Evolutionary conservation across 768 basidiomycete genomes (phyloP).

Genomic region (Podaxis mareebaensis): DNA sequence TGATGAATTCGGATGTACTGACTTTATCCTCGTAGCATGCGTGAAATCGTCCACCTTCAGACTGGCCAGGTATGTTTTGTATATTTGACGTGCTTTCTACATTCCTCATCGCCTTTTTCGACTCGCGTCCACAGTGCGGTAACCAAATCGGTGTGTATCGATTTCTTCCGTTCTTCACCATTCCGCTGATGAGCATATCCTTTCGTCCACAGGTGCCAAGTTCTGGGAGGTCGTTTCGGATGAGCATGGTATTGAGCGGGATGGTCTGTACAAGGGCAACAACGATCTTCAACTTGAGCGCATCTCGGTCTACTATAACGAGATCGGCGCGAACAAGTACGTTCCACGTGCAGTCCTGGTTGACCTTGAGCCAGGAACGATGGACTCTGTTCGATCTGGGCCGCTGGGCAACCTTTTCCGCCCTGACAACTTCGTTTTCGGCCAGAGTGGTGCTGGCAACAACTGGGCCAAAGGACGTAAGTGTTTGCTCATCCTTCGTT

Average conservation of each 20-base stretch:
- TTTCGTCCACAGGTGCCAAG: conserved; percentile 67
- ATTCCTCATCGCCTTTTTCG: conserved; percentile 3
- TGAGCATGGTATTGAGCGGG: conserved; percentile 94
- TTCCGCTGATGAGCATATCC: conserved; percentile 15
- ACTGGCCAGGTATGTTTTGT: conserved; percentile 87
- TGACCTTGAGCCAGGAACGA: conserved; percentile 97
- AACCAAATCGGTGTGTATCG: conserved; percentile 91
- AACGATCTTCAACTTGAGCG: conserved; percentile 96
- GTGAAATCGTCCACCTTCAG: conserved; percentile 99
- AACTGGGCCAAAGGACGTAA: conserved; percentile 99
- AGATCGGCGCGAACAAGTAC: conserved; percentile 93
- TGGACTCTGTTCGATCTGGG: conserved; percentile 90
- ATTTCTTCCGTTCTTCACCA: conserved; percentile 21
- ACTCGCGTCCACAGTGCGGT: conserved; percentile 66
- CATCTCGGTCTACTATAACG: conserved; percentile 98
- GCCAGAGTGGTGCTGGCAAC: conserved; percentile 98
- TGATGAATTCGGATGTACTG: conserved; percentile 25
- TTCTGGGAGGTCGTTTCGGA: conserved; percentile 99
- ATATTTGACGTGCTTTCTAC: conserved; percentile 6
- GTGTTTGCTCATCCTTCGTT: conserved; percentile 33
- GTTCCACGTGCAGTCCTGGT: conserved; percentile 97
- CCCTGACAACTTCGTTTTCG: conserved; percentile 98
- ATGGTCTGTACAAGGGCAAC: conserved; percentile 92
- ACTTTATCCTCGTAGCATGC: conserved; percentile 67
- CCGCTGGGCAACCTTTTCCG: conserved; percentile 92